Evolutionary conservation across 2,329 filamentous ascomycete species (phyloP), one percentile per base, ranked within the genome.

Genomic region (Calonectria honghensis): DNA sequence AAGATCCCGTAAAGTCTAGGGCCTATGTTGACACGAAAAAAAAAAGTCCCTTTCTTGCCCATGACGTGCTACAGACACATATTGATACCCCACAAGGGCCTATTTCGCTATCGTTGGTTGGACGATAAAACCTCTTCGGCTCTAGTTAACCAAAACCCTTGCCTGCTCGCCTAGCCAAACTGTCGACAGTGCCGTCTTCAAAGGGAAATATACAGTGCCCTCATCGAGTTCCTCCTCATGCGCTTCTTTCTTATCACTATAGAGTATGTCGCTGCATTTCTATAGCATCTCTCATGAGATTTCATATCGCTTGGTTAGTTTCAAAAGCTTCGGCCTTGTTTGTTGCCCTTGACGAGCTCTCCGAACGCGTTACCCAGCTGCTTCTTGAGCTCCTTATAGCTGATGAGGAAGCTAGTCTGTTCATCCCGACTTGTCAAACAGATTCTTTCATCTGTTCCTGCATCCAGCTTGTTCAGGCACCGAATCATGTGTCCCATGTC

Each of bases 381-480:
- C 83, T 92, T 91, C 85, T 91, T 97, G 75, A 99, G 85, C 84
- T 98, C 97, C 84, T 95, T 95, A 84, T 97, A 99, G 78, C 92
- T 96, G 74, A 98, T 93, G 70, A 98, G 90, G 81, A 98, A 94
- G 77, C 94, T 93, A 70, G 93, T 97, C 85, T 98, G 94, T 82
- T 98, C 95, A 84, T 99, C 96, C 71, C 96, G 91, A 84, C 94
- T 98, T 31, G 96, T 93, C 68, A 99, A 87, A 78, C 93, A 94
- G 65, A 99, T 91, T 84, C 93, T 94, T 85, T 99, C 97, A 32
- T 97, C 95, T 2, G 91, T 92, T 0, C 96, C 97, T 0, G 95
- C 95, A 85, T 99, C 97, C 68, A 99, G 88, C 84, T 98, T 98
- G 86, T 97, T 98, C 79, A 99, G 86, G 82, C 94, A 96, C 32